A percentile compares a stretch with the other conserved stretches of the same genome.
Evolutionary conservation across 2,329 filamentous ascomycete species (phyloP).

Genomic region (Sphaceloma murrayae): DNA sequence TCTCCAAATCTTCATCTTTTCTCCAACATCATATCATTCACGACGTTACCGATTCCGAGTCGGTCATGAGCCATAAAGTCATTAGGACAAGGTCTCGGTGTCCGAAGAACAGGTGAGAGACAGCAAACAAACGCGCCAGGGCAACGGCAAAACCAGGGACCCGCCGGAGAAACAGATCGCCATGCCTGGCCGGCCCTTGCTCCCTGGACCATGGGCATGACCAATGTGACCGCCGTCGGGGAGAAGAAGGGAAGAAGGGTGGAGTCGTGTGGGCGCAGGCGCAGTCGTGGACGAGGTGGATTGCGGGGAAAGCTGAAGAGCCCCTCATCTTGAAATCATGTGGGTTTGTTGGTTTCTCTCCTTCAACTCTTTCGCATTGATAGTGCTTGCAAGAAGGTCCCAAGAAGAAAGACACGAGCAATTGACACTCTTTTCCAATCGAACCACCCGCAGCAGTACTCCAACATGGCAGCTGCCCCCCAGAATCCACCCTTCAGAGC

Average conservation of each 20-base stretch:
- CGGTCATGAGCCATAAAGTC: background rate
- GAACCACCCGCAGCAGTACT: too few relatives aligned
- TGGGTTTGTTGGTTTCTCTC: background rate
- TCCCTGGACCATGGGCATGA: too few relatives aligned
- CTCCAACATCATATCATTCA: background rate
- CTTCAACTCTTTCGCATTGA: background rate
- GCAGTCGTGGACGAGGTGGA: conserved; percentile 14
- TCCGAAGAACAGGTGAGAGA: background rate
- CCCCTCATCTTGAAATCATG: conserved; percentile 11
- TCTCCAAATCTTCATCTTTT: conserved; percentile 11
- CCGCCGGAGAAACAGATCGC: background rate
- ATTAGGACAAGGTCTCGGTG: background rate
- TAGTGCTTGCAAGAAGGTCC: background rate
- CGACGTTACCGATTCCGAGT: conserved; percentile 1
- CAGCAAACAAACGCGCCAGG: background rate
- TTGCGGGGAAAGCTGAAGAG: conserved; percentile 11
- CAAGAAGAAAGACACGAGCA: background rate
- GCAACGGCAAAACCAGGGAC: conserved; percentile 8
- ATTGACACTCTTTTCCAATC: background rate
- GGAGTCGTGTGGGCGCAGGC: too few relatives aligned
- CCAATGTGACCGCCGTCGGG: conserved; percentile 1
- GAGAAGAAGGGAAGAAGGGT: too few relatives aligned
- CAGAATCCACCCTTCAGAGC: conserved; percentile 53
- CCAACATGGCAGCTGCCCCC: conserved; percentile 7
- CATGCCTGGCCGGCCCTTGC: too few relatives aligned